Evolutionary conservation across 2,329 filamentous ascomycete species (phyloP).

Genomic region (Penicillium sclerotiorum): DNA sequence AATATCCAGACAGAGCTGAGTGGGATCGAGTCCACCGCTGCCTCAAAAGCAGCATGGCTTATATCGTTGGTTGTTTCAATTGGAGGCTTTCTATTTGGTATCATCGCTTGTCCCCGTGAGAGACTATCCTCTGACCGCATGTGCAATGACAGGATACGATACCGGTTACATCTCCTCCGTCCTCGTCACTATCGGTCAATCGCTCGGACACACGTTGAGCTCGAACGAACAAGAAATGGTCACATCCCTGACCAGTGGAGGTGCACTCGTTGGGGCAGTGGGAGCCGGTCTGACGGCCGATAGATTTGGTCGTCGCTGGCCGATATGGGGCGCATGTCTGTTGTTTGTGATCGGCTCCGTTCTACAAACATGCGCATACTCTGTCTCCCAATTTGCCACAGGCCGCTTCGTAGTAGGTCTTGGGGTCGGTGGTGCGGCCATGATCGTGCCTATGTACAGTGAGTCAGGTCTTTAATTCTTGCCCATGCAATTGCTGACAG

Average conservation of each 20-base stretch:
- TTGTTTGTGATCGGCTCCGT: conserved; percentile 44
- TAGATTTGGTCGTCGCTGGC: conserved; percentile 14
- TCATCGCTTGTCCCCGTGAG: background rate
- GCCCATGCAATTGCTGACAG: too few species aligned
- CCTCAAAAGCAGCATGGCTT: conserved; percentile 16
- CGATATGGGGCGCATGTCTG: conserved; percentile 37
- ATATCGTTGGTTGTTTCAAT: conserved; percentile 18
- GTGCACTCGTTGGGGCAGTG: conserved; percentile 49
- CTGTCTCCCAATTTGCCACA: conserved; percentile 46
- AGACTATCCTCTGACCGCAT: background rate
- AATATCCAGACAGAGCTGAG: conserved; percentile 10
- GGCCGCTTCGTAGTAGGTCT: conserved; percentile 53
- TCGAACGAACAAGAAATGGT: conserved; percentile 20
- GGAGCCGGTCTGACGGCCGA: conserved; percentile 39
- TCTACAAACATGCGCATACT: conserved; percentile 38
- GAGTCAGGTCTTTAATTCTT: background rate
- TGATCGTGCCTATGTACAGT: conserved; percentile 44
- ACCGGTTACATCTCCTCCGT: conserved; percentile 19
- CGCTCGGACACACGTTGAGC: conserved; percentile 13
- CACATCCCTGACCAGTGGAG: conserved; percentile 34
- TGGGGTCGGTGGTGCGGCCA: conserved; percentile 51
- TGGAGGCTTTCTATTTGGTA: conserved; percentile 17
- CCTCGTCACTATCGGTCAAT: conserved; percentile 12
- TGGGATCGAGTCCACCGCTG: conserved; percentile 13
- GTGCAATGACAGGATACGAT: conserved; percentile 9